Evolutionary conservation across 2,329 filamentous ascomycete species (phyloP).

Genomic region (Aspergillus costaricaensis): DNA sequence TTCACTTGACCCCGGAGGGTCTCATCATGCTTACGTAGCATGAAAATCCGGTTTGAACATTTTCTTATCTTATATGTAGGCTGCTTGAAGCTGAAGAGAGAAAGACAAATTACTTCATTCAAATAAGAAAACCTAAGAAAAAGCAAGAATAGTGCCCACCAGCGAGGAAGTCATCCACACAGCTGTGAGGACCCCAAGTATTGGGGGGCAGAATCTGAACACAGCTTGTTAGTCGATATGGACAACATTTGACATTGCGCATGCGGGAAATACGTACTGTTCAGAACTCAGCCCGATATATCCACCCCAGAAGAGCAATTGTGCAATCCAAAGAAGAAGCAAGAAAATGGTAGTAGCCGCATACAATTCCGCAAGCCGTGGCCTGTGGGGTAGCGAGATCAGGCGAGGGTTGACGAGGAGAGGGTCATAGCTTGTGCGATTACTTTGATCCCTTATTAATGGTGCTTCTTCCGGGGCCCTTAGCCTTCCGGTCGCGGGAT

Average conservation of each 20-base stretch:
- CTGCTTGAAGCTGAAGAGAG: too few species aligned
- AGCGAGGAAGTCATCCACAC: conserved; percentile 1
- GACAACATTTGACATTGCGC: not conserved
- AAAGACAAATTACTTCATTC: too few species aligned
- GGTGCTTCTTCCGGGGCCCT: not conserved
- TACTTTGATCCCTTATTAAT: not conserved
- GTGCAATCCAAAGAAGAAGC: conserved; percentile 7
- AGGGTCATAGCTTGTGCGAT: not conserved
- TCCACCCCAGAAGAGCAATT: conserved; percentile 12
- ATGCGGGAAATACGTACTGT: not conserved
- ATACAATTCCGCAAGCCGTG: not conserved
- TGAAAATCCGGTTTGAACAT: too few species aligned
- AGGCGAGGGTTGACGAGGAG: not conserved
- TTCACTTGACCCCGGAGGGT: too few species aligned
- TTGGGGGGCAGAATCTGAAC: conserved; percentile 9
- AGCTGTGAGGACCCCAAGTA: not conserved
- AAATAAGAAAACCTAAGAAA: not conserved
- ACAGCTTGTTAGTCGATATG: not conserved
- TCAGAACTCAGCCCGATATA: conserved; percentile 7
- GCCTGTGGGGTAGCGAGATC: not conserved
- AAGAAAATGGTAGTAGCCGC: not conserved
- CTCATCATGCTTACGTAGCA: too few species aligned
- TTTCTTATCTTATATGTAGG: too few species aligned
- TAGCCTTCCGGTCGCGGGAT: not conserved
- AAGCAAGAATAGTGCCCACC: not conserved